Evolutionary conservation across 2,329 filamentous ascomycete genomes (phyloP).

Genomic region (Aspergillus brasiliensis): DNA sequence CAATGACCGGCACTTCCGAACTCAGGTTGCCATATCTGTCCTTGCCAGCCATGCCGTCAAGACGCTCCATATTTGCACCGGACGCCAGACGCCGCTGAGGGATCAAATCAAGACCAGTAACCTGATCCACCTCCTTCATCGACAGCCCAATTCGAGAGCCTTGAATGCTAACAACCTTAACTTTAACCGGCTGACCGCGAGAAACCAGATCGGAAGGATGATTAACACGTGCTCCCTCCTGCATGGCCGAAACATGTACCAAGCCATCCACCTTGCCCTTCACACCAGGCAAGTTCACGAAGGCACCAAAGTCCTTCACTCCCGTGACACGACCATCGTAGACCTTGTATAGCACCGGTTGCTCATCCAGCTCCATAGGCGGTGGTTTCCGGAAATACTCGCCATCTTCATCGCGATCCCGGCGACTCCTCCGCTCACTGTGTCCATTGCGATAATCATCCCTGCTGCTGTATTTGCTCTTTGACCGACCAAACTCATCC

Average conservation of each 20-base stretch:
- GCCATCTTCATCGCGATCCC: slow-evolving; percentile 48
- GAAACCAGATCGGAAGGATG: slow-evolving; percentile 87
- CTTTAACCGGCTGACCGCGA: slow-evolving; percentile 80
- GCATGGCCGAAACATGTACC: slow-evolving; percentile 89
- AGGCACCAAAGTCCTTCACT: slow-evolving; percentile 92
- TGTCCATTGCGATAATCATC: slow-evolving; percentile 46
- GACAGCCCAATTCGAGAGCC: slow-evolving; percentile 80
- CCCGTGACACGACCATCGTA: slow-evolving; percentile 90
- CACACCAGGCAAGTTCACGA: slow-evolving; percentile 88
- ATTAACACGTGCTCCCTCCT: slow-evolving; percentile 81
- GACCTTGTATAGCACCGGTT: slow-evolving; percentile 79
- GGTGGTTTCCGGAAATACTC: slow-evolving; percentile 68
- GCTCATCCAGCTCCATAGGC: slow-evolving; percentile 75
- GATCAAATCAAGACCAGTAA: slow-evolving; percentile 78
- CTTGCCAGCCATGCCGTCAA: slow-evolving; percentile 63
- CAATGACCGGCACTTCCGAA: slow-evolving; percentile 63
- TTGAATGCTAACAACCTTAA: slow-evolving; percentile 89
- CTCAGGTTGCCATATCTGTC: slow-evolving; percentile 59
- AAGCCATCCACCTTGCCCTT: slow-evolving; percentile 87
- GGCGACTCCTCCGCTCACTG: slow-evolving; percentile 45
- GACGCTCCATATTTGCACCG: slow-evolving; percentile 82
- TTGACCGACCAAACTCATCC: slow-evolving; percentile 60
- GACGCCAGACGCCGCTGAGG: slow-evolving; percentile 78
- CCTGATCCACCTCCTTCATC: slow-evolving; percentile 97
- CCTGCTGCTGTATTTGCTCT: slow-evolving; percentile 41